Conservation (phyloP, 2,329 filamentous ascomycete species). For the Pyrenochaeta sp. region DNA sequence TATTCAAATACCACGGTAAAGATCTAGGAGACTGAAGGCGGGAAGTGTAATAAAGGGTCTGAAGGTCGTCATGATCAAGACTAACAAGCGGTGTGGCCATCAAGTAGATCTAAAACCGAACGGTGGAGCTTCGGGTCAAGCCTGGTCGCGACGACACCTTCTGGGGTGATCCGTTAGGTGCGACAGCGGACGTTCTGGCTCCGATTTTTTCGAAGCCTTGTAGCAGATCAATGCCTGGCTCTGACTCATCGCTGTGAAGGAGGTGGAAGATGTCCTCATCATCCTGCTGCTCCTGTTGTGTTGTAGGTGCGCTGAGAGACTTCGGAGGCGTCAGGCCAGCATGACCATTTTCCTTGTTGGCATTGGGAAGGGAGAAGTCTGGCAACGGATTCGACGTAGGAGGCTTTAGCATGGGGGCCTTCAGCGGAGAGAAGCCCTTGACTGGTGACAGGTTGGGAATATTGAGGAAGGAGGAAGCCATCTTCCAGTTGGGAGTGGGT, state of each 20-base stretch:
- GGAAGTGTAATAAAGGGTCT: slow-evolving; percentile 8
- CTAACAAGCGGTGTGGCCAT: background rate
- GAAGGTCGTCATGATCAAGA: slow-evolving; percentile 2
- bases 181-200: slow-evolving; percentile 40
- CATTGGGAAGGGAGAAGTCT: slow-evolving; percentile 25
- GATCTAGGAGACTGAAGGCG: slow-evolving; percentile 9
- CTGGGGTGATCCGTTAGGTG: slow-evolving; percentile 46
- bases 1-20: slow-evolving; percentile 13
- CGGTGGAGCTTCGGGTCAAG: slow-evolving; percentile 43
- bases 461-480: slow-evolving; percentile 47
- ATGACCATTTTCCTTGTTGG: slow-evolving; percentile 33
- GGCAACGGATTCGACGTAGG: slow-evolving; percentile 35
- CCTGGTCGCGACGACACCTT: slow-evolving; percentile 40
- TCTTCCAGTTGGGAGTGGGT: slow-evolving; percentile 47
- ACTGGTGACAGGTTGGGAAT: slow-evolving; percentile 47
- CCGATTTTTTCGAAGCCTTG: slow-evolving; percentile 81
- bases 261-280: slow-evolving; percentile 66
- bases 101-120: slow-evolving; percentile 38
- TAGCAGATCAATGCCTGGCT: slow-evolving; percentile 73
- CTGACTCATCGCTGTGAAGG: slow-evolving; percentile 66
- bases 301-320: slow-evolving; percentile 39
- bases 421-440: slow-evolving; percentile 41
- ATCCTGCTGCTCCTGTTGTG: slow-evolving; percentile 43
- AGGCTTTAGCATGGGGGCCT: slow-evolving; percentile 39
- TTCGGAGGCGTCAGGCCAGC: slow-evolving; percentile 36